Evolutionary conservation across 306 rosid genomes (phyloP).

Genomic region (Canavalia ensiformis): DNA sequence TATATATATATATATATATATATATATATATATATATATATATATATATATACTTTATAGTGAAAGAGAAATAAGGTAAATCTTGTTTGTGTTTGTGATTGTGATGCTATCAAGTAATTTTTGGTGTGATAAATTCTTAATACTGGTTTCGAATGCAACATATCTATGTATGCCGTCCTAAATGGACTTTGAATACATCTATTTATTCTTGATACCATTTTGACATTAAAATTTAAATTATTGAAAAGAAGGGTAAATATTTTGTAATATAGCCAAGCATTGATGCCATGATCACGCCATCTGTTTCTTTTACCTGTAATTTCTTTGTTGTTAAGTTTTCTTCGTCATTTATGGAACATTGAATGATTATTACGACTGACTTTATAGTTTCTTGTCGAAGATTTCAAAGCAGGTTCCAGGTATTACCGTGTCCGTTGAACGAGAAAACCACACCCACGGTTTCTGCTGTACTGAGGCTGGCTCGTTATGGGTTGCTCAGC

Average conservation of each 20-base stretch:
- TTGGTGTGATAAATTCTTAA: slow-evolving; percentile 13
- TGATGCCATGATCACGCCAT: slow-evolving; percentile 21
- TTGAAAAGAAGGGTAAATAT: slow-evolving; percentile 7
- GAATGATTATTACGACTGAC: slow-evolving; percentile 25
- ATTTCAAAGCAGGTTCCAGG: slow-evolving; percentile 80
- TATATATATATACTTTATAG: background rate
- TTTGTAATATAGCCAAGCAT: slow-evolving; percentile 13
- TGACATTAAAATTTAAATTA: slow-evolving; percentile 11
- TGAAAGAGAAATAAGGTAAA: slow-evolving; percentile 21
- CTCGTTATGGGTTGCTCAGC: slow-evolving; percentile 83
- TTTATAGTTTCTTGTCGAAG: slow-evolving; percentile 59
- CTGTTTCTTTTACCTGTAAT: slow-evolving; percentile 25
- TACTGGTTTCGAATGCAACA: background rate
- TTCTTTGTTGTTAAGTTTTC: slow-evolving; percentile 1
- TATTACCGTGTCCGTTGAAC: slow-evolving; percentile 60
- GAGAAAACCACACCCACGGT: slow-evolving; percentile 79
- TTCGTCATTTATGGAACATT: slow-evolving; percentile 31
- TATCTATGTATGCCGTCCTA: slow-evolving; percentile 4
- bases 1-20: background rate
- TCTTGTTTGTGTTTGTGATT: background rate
- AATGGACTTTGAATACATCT: slow-evolving; percentile 3
- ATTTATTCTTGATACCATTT: slow-evolving; percentile 3
- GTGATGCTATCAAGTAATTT: slow-evolving; percentile 19
- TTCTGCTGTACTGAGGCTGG: slow-evolving; percentile 88
- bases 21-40: background rate